Evolutionary conservation across 2,329 filamentous ascomycete species (phyloP), one percentile per base, ranked within the genome.

Genomic region (Apiospora saccharicola): DNA sequence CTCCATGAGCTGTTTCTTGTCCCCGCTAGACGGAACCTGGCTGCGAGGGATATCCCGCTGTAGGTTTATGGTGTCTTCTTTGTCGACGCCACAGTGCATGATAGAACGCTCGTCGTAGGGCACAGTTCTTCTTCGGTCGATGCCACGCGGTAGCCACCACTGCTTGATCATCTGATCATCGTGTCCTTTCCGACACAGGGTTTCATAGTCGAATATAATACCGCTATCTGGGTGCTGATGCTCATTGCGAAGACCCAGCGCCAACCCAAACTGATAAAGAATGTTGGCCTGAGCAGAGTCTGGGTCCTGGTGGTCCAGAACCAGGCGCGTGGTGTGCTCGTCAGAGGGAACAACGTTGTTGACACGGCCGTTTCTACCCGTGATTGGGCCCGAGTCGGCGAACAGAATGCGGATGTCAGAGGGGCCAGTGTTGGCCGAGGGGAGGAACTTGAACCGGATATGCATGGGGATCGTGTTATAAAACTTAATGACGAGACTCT

Each of bases 21-120:
- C 37, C 37, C 37, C 37, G 5, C 10, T 41, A 1, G 37, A 41
- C 10, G 10, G 37, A 10, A 8, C 37, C 6, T 8, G 5, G 49
- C 26, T 51, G 8, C 10, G 4, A 2, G 8, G 49, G n/a, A 13
- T 10, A 1, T 12, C 0, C 1, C n/a, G n/a, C 7, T 0, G 3
- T 3, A 24, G n/a, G 10, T 51, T 24, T 12, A 4, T 0, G 10
- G 24, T 10, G 10, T 26, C 10, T 3, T 24, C 51, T 16, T 34
- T 8, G 7, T 19, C 5, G 26, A 57, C 19, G 2, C 1, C 1
- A 7, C 37, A 61, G 2, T 61, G 53, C 53, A 34, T 61, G 8
- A 61, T 22, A 1, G 53, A 61, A 0, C 12, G 1, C 1, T 7
- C 10, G 30, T 37, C 53, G 30, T 61, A 61, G 1, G 53, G 53